Evolutionary conservation across 106 monocot genomes (phyloP).

Genomic region (Dendrobium huoshanense): DNA sequence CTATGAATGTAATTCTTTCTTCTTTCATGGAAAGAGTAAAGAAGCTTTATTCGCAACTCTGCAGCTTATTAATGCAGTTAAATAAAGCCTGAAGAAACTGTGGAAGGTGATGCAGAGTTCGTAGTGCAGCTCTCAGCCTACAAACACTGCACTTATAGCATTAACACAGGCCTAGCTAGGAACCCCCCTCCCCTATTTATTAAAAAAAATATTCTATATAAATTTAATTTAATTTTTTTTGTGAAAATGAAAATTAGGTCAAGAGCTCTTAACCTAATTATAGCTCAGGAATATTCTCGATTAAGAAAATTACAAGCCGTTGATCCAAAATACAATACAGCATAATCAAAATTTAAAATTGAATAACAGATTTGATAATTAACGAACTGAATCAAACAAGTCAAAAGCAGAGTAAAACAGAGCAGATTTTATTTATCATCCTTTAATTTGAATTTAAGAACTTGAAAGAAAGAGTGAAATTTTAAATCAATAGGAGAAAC

Average conservation of each 20-base stretch:
- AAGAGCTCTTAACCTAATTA: too few relatives aligned
- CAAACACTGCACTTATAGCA: background rate
- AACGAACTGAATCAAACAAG: too few relatives aligned
- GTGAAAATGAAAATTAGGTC: too few relatives aligned
- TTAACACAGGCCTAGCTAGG: background rate
- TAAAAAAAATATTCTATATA: too few relatives aligned
- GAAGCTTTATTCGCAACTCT: background rate
- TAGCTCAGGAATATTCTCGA: too few relatives aligned
- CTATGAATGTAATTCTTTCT: background rate
- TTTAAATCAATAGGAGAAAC: background rate
- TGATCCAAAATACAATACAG: too few relatives aligned
- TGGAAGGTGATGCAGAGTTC: background rate
- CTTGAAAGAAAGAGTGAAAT: background rate
- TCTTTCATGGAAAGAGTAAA: conserved; percentile 2
- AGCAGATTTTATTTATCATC: background rate
- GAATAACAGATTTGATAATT: too few relatives aligned
- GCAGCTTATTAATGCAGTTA: conserved; percentile 2
- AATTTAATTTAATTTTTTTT: too few relatives aligned
- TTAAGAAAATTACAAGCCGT: too few relatives aligned
- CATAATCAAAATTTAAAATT: too few relatives aligned
- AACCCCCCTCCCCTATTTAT: background rate
- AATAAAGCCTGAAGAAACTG: conserved; percentile 2
- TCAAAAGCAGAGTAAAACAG: background rate
- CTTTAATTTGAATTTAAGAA: background rate
- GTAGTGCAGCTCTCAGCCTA: background rate